phyloP scores from a whole-genome alignment of 208 protist species.

The Novymonas esmeraldas region DNA sequence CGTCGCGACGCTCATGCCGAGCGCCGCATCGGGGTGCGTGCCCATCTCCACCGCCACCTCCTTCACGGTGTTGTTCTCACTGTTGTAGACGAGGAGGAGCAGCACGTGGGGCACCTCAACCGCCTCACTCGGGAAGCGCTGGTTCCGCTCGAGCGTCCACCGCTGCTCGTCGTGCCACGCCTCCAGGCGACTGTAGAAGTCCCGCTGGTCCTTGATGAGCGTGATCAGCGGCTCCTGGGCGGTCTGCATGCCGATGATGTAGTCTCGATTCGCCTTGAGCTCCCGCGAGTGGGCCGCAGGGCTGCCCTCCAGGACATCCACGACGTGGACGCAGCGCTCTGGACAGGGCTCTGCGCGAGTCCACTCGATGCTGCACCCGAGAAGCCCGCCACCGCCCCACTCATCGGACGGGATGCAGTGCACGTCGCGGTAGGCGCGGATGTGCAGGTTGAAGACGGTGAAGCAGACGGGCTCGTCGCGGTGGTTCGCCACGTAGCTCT shows the following conservation, averaged over 20 bases:
- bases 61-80: slow-evolving; percentile 62
- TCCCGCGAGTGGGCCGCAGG: slow-evolving; percentile 52
- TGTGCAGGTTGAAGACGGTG: slow-evolving; percentile 70
- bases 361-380: slow-evolving; percentile 91
- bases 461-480: slow-evolving; percentile 49
- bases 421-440: slow-evolving; percentile 66
- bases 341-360: slow-evolving; percentile 27
- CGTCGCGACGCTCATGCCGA: slow-evolving; percentile 74
- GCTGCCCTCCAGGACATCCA: slow-evolving; percentile 58
- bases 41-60: slow-evolving; percentile 77
- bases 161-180: slow-evolving; percentile 62
- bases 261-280: slow-evolving; percentile 61
- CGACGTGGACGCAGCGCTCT: slow-evolving; percentile 65
- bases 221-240: slow-evolving; percentile 61
- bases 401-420: slow-evolving; percentile 23
- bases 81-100: slow-evolving; percentile 79
- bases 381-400: slow-evolving; percentile 64
- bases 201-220: slow-evolving; percentile 60
- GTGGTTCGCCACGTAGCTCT: slow-evolving; percentile 47
- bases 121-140: slow-evolving; percentile 19
- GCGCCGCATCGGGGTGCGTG: slow-evolving; percentile 40
- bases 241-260: slow-evolving; percentile 88
- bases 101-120: slow-evolving; percentile 46
- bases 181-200: slow-evolving; percentile 70
- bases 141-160: slow-evolving; percentile 31